These are phyloP conservation scores for Cutaneotrichosporon cyanovorans DNA, from an alignment of 1,284 basidiomycete species.

Conservation along the genomic window DNA sequence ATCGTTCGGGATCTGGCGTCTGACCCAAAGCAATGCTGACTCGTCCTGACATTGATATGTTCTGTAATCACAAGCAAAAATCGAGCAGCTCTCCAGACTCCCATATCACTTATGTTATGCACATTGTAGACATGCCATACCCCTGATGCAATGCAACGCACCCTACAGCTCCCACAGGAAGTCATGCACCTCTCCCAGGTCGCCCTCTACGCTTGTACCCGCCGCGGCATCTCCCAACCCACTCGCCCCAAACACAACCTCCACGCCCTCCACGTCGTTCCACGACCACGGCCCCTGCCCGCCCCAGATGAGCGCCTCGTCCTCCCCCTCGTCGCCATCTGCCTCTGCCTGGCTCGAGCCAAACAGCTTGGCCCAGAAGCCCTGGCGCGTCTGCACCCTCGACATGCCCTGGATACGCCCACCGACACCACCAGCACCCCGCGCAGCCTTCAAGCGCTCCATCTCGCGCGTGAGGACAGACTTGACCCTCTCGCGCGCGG, in stretches of 20 bases:
- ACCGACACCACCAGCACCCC: slow-evolving; percentile 19
- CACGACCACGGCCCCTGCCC: slow-evolving; percentile 36
- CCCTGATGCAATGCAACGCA: not conserved
- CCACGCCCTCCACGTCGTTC: slow-evolving; percentile 43
- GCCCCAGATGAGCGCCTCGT: slow-evolving; percentile 40
- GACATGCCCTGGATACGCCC: slow-evolving; percentile 42
- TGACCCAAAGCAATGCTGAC: too few relatives aligned
- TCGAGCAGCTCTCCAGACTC: too few relatives aligned
- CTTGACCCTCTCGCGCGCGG: slow-evolving; percentile 31
- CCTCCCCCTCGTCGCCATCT: slow-evolving; percentile 26
- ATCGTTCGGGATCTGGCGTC: too few relatives aligned
- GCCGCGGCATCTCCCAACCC: slow-evolving; percentile 23
- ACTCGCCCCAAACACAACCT: slow-evolving; percentile 32
- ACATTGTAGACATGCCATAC: too few relatives aligned
- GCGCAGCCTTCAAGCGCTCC: slow-evolving; percentile 39
- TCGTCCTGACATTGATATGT: too few relatives aligned
- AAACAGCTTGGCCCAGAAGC: slow-evolving; percentile 26
- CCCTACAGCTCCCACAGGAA: slow-evolving; percentile 26
- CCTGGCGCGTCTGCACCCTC: slow-evolving; percentile 22
- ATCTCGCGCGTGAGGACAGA: slow-evolving; percentile 43
- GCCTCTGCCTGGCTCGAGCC: slow-evolving; percentile 11
- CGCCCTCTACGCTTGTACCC: slow-evolving; percentile 14
- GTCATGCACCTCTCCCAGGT: slow-evolving; percentile 32
- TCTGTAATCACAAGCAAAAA: too few relatives aligned
- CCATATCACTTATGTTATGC: too few relatives aligned